phyloP scores from a whole-genome alignment of 2,329 filamentous ascomycete genomes.

The Capronia coronata region DNA sequence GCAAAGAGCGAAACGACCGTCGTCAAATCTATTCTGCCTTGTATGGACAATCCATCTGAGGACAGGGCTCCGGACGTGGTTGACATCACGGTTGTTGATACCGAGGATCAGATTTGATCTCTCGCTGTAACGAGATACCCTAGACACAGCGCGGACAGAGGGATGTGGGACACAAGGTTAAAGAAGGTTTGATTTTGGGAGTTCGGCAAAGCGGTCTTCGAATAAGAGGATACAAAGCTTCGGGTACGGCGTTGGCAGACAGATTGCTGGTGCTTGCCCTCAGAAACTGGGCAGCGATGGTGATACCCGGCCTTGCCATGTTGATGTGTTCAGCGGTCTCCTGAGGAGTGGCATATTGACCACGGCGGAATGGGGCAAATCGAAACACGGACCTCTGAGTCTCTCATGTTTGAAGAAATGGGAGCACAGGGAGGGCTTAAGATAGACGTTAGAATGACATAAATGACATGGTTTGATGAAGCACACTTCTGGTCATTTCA shows the following conservation, averaged over 20 bases:
- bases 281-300: not conserved
- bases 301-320: not conserved
- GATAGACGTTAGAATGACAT: no score
- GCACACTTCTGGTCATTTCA: no score
- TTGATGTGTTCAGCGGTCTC: no score
- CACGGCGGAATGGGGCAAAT: no score
- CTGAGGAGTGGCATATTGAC: no score
- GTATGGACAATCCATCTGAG: slow-evolving; percentile 22
- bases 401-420: no score
- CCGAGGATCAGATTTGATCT: slow-evolving; percentile 3
- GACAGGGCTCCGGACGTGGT: slow-evolving; percentile 24
- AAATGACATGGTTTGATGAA: no score
- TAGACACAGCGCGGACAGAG: not conserved
- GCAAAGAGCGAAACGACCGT: slow-evolving; percentile 40
- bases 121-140: no score
- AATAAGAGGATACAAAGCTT: not conserved
- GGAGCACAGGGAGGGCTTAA: no score
- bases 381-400: no score
- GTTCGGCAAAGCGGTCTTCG: not conserved
- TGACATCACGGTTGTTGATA: slow-evolving; percentile 23
- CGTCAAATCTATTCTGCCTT: slow-evolving; percentile 34
- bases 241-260: not conserved
- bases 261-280: not conserved
- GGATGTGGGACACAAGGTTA: not conserved
- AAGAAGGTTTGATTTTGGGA: not conserved